Conservation (phyloP, 495 filamentous ascomycete species). For the Ramalina intermedia region DNA sequence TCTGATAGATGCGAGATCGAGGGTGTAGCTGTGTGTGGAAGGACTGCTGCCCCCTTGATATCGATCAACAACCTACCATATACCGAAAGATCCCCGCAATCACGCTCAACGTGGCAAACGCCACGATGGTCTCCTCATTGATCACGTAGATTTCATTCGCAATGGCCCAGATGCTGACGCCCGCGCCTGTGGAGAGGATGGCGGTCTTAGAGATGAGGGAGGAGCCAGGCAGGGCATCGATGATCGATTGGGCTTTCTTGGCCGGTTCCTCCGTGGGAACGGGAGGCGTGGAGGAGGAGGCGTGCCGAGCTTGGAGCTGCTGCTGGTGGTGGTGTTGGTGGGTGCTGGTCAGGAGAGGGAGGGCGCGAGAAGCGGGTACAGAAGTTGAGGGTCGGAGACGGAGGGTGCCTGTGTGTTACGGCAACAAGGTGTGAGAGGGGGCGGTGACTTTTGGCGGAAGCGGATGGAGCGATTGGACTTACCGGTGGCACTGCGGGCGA, state of each 20-base stretch:
- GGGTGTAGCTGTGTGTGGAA: no score
- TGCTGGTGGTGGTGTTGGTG: conserved; percentile 49
- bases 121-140: conserved; percentile 93
- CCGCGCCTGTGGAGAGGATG: conserved; percentile 83
- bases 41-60: no score
- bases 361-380: conserved; percentile 78
- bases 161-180: conserved; percentile 83
- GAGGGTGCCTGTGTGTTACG: no score
- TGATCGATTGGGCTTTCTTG: conserved; percentile 86
- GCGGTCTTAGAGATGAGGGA: conserved; percentile 86
- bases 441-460: conserved; percentile 11
- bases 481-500: conserved; percentile 86
- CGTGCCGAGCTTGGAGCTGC: conserved; percentile 50
- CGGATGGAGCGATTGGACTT: conserved; percentile 27
- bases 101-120: conserved; percentile 74
- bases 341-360: conserved; percentile 54
- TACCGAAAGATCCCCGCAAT: conserved; percentile 83
- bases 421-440: background rate
- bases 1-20: no score
- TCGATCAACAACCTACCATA: conserved; percentile 22
- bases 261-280: conserved; percentile 73
- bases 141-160: conserved; percentile 99
- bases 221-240: conserved; percentile 77
- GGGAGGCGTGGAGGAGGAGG: conserved; percentile 49
- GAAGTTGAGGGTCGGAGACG: background rate